These are phyloP conservation scores for Rutstroemia sydowiana DNA, from an alignment of 2,329 filamentous ascomycete species.

Conservation along the genomic window DNA sequence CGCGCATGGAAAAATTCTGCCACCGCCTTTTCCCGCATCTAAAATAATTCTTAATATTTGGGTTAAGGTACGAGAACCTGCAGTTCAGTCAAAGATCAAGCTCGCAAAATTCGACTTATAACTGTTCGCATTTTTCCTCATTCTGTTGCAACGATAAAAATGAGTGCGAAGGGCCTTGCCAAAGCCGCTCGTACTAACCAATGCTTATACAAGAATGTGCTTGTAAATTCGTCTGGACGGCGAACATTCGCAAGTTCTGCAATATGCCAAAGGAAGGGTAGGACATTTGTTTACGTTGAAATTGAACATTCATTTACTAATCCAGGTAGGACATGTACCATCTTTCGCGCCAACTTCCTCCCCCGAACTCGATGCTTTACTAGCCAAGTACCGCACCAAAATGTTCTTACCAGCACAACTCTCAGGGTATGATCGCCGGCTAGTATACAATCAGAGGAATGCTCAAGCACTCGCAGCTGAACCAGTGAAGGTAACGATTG, in stretches of 20 bases:
- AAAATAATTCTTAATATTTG: no score
- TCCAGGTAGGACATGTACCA: slow-evolving; percentile 21
- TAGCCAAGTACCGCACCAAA: slow-evolving; percentile 47
- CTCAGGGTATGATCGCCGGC: slow-evolving; percentile 42
- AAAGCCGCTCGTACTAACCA: slow-evolving; percentile 17
- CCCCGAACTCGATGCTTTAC: slow-evolving; percentile 44
- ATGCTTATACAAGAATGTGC: slow-evolving; percentile 13
- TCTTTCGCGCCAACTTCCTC: slow-evolving; percentile 44
- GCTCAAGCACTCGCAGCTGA: slow-evolving; percentile 44
- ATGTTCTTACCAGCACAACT: slow-evolving; percentile 58
- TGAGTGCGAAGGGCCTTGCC: slow-evolving; percentile 16
- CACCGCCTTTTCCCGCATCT: not conserved
- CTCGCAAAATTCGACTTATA: not conserved
- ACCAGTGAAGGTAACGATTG: slow-evolving; percentile 51
- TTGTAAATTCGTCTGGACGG: slow-evolving; percentile 9
- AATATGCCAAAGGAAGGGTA: slow-evolving; percentile 22
- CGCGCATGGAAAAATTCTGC: slow-evolving; percentile 19
- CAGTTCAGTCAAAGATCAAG: no score
- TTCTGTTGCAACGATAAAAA: slow-evolving; percentile 1
- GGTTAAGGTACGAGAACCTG: no score
- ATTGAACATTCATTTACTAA: slow-evolving; percentile 2
- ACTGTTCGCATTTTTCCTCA: not conserved
- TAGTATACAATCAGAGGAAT: slow-evolving; percentile 43
- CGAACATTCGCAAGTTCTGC: slow-evolving; percentile 27
- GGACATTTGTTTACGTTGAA: not conserved